A percentile compares a stretch with the other conserved stretches of the same genome.
phyloP scores from a whole-genome alignment of 176 grass and related monocot species.

The Cenchrus americanus region DNA sequence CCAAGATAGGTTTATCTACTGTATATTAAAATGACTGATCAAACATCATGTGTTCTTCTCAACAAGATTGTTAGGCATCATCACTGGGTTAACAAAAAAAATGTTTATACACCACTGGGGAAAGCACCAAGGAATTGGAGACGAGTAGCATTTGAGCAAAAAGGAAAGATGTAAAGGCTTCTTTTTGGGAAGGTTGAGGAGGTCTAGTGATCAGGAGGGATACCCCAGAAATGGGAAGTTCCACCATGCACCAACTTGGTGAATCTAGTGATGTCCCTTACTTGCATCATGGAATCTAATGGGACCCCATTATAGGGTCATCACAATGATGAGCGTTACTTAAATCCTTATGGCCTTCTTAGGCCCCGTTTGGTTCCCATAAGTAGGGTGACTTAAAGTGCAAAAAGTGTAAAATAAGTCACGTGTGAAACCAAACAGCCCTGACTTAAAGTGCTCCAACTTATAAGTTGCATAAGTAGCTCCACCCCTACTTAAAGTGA shows the following conservation, averaged over 20 bases:
- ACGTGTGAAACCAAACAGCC: too few relatives aligned
- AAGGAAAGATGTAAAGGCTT: conserved; percentile 32
- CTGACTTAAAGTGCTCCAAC: too few relatives aligned
- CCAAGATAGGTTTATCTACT: neutral
- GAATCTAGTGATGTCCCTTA: conserved; percentile 70
- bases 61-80: neutral
- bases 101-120: neutral
- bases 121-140: conserved; percentile 29
- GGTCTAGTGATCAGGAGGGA: conserved; percentile 55
- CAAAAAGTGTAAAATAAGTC: too few relatives aligned
- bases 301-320: conserved; percentile 53
- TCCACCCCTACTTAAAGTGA: too few relatives aligned
- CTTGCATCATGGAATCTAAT: conserved; percentile 79
- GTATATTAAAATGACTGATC: neutral
- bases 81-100: conserved; percentile 21
- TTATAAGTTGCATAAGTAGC: too few relatives aligned
- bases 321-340: conserved; percentile 37
- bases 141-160: conserved; percentile 22
- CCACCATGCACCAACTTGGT: conserved; percentile 45
- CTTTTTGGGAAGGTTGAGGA: conserved; percentile 49
- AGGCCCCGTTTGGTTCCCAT: too few relatives aligned
- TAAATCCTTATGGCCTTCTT: conserved; percentile 40
- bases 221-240: conserved; percentile 64
- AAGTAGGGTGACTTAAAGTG: too few relatives aligned
- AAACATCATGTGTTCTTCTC: neutral